Percentiles rank a stretch among this genome's conserved stretches.
These are phyloP conservation scores for Isatis lusitanica DNA, from an alignment of 441 rosid genomes.

Conservation along the genomic window DNA sequence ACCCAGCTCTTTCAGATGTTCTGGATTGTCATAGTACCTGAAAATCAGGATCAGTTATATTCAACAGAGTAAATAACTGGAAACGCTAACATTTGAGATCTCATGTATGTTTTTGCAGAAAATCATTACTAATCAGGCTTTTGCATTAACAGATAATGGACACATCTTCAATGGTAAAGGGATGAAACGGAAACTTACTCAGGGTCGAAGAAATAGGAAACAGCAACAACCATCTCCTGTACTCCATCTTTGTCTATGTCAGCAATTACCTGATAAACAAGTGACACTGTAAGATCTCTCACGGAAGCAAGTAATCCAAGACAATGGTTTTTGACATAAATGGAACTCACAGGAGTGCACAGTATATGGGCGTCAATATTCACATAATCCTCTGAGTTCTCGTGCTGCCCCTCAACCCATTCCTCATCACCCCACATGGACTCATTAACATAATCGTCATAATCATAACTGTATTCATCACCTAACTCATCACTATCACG, in stretches of 20 bases:
- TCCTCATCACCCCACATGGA: slow-evolving; percentile 97
- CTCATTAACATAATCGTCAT: slow-evolving; percentile 91
- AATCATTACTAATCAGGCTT: slow-evolving; percentile 14
- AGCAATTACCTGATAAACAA: slow-evolving; percentile 76
- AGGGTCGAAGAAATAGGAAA: slow-evolving; percentile 92
- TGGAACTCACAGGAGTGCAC: slow-evolving; percentile 88
- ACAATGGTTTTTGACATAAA: slow-evolving; percentile 25
- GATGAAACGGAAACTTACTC: slow-evolving; percentile 66
- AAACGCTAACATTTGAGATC: not conserved
- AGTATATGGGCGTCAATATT: slow-evolving; percentile 89
- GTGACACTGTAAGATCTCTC: slow-evolving; percentile 29
- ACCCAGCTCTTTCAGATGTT: slow-evolving; percentile 87
- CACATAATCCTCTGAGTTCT: slow-evolving; percentile 88
- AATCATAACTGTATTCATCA: slow-evolving; percentile 90
- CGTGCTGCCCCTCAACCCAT: slow-evolving; percentile 85
- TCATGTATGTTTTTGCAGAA: slow-evolving; percentile 15
- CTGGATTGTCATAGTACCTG: slow-evolving; percentile 96
- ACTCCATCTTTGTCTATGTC: slow-evolving; percentile 98
- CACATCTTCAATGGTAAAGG: slow-evolving; percentile 8
- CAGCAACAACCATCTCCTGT: slow-evolving; percentile 92
- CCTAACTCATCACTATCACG: slow-evolving; percentile 90
- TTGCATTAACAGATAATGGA: not conserved
- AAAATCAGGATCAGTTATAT: slow-evolving; percentile 15
- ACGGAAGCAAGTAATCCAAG: slow-evolving; percentile 25
- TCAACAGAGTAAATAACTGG: slow-evolving; percentile 13